Evolutionary conservation across 2,329 filamentous ascomycete genomes (phyloP).

Genomic region (Aspergillus sp.): DNA sequence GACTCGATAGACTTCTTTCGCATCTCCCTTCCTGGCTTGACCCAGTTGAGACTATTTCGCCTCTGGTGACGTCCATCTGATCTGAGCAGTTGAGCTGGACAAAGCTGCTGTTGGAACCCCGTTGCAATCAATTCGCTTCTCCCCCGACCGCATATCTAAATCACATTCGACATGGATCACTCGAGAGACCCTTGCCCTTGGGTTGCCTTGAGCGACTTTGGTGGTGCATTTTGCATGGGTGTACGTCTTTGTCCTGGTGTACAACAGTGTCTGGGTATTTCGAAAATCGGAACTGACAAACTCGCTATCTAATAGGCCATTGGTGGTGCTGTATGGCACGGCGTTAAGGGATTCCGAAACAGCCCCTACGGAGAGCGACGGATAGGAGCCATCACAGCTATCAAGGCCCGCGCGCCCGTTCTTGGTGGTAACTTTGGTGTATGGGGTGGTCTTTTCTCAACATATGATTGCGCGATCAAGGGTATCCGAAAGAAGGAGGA

Average conservation of each 20-base stretch:
- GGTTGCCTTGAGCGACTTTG: conserved; percentile 96
- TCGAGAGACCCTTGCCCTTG: conserved; percentile 94
- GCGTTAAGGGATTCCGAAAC: conserved; percentile 92
- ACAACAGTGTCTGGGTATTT: not conserved
- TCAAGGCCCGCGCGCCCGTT: conserved; percentile 96
- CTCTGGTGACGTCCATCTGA: conserved; percentile 14
- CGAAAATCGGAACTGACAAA: conserved; percentile 27
- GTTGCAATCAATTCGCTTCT: conserved; percentile 3
- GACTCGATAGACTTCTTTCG: not conserved
- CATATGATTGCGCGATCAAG: conserved; percentile 96
- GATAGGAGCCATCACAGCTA: conserved; percentile 93
- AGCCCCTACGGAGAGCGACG: conserved; percentile 90
- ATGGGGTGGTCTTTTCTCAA: conserved; percentile 95
- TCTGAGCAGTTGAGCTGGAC: conserved; percentile 18
- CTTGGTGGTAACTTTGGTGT: conserved; percentile 97
- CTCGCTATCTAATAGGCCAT: conserved; percentile 60
- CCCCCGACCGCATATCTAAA: conserved; percentile 4
- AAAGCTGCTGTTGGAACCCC: conserved; percentile 14
- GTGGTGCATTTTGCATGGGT: conserved; percentile 95
- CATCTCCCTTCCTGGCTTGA: not conserved
- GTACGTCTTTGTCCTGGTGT: conserved; percentile 59
- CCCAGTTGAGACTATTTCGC: conserved; percentile 5
- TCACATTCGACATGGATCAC: conserved; percentile 74
- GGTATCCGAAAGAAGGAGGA: conserved; percentile 95
- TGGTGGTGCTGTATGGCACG: conserved; percentile 89